Conservation (phyloP, 1,139 yeast genomes). For the Meyerozyma guilliermondii region DNA sequence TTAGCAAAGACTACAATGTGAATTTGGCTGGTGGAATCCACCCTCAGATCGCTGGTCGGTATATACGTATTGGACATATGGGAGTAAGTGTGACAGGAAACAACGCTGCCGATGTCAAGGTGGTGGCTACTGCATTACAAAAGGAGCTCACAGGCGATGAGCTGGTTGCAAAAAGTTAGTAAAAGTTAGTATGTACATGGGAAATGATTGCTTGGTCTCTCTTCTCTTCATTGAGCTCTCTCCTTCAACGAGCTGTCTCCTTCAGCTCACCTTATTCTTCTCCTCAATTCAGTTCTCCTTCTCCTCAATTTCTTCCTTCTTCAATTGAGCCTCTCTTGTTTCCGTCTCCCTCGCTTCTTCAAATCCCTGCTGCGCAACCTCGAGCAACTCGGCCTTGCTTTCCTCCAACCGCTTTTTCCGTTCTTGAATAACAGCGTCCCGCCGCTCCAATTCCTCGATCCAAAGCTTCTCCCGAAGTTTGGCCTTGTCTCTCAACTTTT, state of each 20-base stretch:
- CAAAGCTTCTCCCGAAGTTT: slow-evolving; percentile 78
- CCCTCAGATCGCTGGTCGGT: slow-evolving; percentile 1
- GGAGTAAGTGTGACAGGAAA: slow-evolving; percentile 2
- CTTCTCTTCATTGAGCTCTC: not conserved
- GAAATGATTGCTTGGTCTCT: no score
- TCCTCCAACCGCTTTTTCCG: slow-evolving; percentile 47
- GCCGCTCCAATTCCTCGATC: slow-evolving; percentile 85
- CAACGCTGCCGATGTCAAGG: slow-evolving; percentile 1
- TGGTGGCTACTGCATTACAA: slow-evolving; percentile 2
- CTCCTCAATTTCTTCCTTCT: not conserved
- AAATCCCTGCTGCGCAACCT: slow-evolving; percentile 40
- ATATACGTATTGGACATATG: slow-evolving; percentile 5
- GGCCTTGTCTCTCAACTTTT: slow-evolving; percentile 65
- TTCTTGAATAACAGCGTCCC: slow-evolving; percentile 68
- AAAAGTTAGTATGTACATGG: no score
- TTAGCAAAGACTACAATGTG: slow-evolving; percentile 1
- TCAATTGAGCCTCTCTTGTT: not conserved
- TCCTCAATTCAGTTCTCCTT: not conserved
- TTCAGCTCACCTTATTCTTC: not conserved
- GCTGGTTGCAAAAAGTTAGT: not conserved
- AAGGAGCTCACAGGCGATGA: not conserved
- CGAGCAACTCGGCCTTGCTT: slow-evolving; percentile 31
- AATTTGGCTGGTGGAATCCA: slow-evolving; percentile 4
- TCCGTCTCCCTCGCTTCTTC: slow-evolving; percentile 6
- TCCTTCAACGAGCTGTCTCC: not conserved